These are phyloP conservation scores for Penicillium tannophilum DNA, from an alignment of 495 filamentous ascomycete genomes.

Conservation along the genomic window DNA sequence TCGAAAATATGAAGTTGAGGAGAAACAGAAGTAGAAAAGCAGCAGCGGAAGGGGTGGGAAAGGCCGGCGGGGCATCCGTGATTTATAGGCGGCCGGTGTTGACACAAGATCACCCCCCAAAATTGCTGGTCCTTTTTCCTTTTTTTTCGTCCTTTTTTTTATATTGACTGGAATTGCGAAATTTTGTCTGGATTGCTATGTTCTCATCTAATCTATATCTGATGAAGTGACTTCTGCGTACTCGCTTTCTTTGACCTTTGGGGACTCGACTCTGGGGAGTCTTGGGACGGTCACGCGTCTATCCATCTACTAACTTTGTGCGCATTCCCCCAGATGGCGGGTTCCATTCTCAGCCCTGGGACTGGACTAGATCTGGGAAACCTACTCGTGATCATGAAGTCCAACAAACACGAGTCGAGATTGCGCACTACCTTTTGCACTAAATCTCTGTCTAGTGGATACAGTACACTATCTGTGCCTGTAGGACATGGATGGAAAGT, in stretches of 20 bases:
- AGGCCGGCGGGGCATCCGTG: slow-evolving; percentile 51
- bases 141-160: slow-evolving; percentile 16
- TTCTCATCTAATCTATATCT: not conserved
- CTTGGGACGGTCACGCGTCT: not conserved
- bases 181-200: not conserved
- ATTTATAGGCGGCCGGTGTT: slow-evolving; percentile 54
- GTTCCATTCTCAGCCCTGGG: slow-evolving; percentile 13
- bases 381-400: slow-evolving; percentile 6
- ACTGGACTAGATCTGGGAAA: not conserved
- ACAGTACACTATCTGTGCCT: not conserved
- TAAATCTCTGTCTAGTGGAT: not conserved
- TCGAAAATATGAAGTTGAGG: slow-evolving; percentile 14
- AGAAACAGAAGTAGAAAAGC: slow-evolving; percentile 28
- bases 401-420: slow-evolving; percentile 12
- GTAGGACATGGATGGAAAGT: not conserved
- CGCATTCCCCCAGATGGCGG: slow-evolving; percentile 27
- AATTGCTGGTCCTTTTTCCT: not conserved
- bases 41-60: slow-evolving; percentile 41
- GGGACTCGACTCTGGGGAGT: not conserved
- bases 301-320: not conserved
- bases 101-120: slow-evolving; percentile 43
- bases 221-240: not conserved
- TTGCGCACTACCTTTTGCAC: slow-evolving; percentile 15
- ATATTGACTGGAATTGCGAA: slow-evolving; percentile 1
- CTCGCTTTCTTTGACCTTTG: not conserved